Evolutionary conservation across 75 land plant species (phyloP).

Genomic region (Pseudotsuga menziesii): DNA sequence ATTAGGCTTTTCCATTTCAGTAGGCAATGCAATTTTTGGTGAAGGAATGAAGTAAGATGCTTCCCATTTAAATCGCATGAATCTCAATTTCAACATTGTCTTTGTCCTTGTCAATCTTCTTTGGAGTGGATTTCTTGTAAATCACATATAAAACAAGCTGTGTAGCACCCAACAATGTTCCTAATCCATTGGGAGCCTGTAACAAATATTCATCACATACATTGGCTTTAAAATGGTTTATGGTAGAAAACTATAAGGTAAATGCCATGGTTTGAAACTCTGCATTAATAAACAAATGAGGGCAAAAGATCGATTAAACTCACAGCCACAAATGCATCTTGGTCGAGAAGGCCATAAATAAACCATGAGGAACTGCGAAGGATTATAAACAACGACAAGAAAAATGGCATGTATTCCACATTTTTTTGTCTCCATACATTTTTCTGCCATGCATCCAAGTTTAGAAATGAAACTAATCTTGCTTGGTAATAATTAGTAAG

Average conservation of each 20-base stretch:
- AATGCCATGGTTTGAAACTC: no score
- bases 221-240: no score
- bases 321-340: conserved; percentile 21
- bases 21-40: no score
- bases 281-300: background rate
- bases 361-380: conserved; percentile 15
- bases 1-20: no score
- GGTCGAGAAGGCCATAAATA: conserved; percentile 12
- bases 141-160: conserved; percentile 25
- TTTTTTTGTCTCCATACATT: conserved; percentile 16
- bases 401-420: conserved; percentile 27
- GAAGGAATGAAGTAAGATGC: no score
- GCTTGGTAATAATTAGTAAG: background rate
- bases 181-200: conserved; percentile 41
- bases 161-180: conserved; percentile 16
- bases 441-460: background rate
- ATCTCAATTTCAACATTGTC: no score
- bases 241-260: no score
- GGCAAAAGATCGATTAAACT: background rate
- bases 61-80: no score
- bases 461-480: background rate
- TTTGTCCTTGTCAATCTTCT: background rate
- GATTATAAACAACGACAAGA: conserved; percentile 20
- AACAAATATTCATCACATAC: background rate
- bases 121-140: conserved; percentile 16